phyloP scores from a whole-genome alignment of 2,329 filamentous ascomycete species.

The Colletotrichum sp. region DNA sequence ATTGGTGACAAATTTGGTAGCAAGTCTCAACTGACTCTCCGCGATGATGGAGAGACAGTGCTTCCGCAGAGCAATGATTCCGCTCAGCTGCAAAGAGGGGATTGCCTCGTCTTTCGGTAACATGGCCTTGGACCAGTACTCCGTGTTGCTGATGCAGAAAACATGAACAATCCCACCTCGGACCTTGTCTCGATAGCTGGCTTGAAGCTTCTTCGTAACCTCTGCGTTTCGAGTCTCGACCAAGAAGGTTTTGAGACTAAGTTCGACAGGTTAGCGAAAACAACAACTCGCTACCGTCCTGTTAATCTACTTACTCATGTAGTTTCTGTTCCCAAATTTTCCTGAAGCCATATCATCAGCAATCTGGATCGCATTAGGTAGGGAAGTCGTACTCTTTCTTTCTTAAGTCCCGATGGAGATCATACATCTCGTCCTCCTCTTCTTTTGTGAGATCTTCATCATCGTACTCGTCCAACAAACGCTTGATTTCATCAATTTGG shows the following conservation, averaged over 20 bases:
- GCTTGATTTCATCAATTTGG: background rate
- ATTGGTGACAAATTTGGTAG: constrained; percentile 40
- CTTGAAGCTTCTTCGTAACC: background rate
- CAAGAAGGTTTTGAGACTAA: constrained; percentile 36
- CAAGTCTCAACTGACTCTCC: constrained; percentile 41
- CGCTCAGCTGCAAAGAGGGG: constrained; percentile 43
- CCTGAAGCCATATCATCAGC: fast-evolving
- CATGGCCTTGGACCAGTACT: constrained; percentile 43
- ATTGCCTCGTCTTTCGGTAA: constrained; percentile 26
- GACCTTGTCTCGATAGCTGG: constrained; percentile 15
- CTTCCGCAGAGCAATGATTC: constrained; percentile 43
- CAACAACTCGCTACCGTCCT: too few species aligned
- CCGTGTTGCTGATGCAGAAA: constrained; percentile 50
- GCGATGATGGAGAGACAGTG: constrained; percentile 51
- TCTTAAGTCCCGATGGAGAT: background rate
- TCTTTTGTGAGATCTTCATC: constrained; percentile 9
- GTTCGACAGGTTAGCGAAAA: background rate
- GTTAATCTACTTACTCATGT: constrained; percentile 27
- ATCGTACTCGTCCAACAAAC: constrained; percentile 22
- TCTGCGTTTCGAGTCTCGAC: constrained; percentile 41
- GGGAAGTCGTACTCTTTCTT: background rate
- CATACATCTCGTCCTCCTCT: background rate
- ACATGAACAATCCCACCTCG: constrained; percentile 30
- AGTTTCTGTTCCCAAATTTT: background rate
- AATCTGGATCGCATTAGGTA: fast-evolving